Evolutionary conservation across 345 rosid genomes (phyloP).

Genomic region (Melaleuca alternifolia): DNA sequence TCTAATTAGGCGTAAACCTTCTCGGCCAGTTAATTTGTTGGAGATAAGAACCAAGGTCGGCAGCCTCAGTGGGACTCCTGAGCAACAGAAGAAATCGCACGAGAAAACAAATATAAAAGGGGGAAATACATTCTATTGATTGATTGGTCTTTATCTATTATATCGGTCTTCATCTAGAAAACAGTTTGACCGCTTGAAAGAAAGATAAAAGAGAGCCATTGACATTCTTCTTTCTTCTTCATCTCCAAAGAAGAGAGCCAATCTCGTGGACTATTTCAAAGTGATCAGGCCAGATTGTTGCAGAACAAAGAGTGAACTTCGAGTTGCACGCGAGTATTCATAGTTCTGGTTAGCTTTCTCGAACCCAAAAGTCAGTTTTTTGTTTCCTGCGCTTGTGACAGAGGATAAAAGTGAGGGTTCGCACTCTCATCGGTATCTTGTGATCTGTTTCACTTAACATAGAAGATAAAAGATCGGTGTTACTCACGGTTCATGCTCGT

Average conservation of each 20-base stretch:
- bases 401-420: background rate
- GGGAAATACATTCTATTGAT: background rate
- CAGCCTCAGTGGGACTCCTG: background rate
- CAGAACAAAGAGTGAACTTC: too few relatives aligned
- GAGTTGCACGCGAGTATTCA: too few relatives aligned
- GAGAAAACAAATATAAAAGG: background rate
- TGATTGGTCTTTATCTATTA: background rate
- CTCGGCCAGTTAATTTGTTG: background rate
- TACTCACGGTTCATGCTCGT: background rate
- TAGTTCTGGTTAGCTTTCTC: too few relatives aligned
- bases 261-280: too few relatives aligned
- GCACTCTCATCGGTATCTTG: background rate
- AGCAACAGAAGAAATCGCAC: background rate
- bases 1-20: background rate
- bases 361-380: too few relatives aligned
- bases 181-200: background rate
- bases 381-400: too few relatives aligned
- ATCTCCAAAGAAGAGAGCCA: too few relatives aligned
- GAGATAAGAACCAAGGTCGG: background rate
- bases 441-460: background rate
- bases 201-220: background rate
- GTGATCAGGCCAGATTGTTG: too few relatives aligned
- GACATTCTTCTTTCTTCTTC: too few relatives aligned
- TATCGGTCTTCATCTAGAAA: background rate
- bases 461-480: background rate